Evolutionary conservation across 176 grass and related monocot genomes (phyloP).

Genomic region (Saccharum spontaneum): DNA sequence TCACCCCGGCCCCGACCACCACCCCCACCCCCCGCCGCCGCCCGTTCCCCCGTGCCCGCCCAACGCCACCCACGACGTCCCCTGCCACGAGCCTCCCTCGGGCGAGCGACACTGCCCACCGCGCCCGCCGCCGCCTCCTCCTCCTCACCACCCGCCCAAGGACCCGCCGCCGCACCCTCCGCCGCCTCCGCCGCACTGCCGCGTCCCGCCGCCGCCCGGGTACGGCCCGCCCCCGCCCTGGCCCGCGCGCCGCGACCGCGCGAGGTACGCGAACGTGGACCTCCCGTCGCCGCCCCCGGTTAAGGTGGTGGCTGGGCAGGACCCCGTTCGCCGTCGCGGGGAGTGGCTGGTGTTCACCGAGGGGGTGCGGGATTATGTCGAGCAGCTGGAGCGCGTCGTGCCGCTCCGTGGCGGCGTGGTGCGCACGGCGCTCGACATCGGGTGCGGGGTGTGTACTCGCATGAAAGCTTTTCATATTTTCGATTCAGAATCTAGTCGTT

Average conservation of each 20-base stretch:
- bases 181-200: constrained; percentile 52
- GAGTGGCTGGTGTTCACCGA: constrained; percentile 70
- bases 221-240: constrained; percentile 56
- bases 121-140: constrained; percentile 31
- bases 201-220: constrained; percentile 50
- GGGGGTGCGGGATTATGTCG: constrained; percentile 62
- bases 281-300: constrained; percentile 28
- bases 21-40: constrained; percentile 27
- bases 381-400: constrained; percentile 57
- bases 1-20: constrained; percentile 20
- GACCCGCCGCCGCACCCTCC: constrained; percentile 41
- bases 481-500: background rate
- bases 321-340: constrained; percentile 38
- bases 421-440: constrained; percentile 71
- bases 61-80: constrained; percentile 55
- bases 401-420: constrained; percentile 57
- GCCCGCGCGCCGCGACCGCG: constrained; percentile 61
- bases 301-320: constrained; percentile 28
- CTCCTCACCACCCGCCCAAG: constrained; percentile 5
- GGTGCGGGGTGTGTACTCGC: constrained; percentile 52
- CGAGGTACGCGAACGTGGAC: constrained; percentile 63
- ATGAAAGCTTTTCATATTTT: background rate
- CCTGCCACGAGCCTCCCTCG: constrained; percentile 60
- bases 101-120: constrained; percentile 74
- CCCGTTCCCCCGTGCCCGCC: constrained; percentile 54